phyloP scores from a whole-genome alignment of 2,329 filamentous ascomycete genomes.

The Monilinia aucupariae region DNA sequence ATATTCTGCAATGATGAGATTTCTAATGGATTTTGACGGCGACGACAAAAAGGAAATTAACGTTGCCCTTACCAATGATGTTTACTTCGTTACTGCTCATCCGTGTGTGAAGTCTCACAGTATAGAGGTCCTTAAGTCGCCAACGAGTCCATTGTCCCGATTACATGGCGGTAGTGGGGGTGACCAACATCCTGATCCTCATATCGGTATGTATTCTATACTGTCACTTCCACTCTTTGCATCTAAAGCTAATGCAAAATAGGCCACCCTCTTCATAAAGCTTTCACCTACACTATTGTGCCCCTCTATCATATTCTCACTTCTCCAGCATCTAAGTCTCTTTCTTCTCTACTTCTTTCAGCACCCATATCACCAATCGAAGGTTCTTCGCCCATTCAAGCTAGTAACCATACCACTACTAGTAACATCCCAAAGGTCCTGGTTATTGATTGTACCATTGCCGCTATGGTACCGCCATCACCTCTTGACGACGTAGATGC shows the following conservation, averaged over 20 bases:
- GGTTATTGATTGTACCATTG: constrained; percentile 55
- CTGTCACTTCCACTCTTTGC: background rate
- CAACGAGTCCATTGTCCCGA: constrained; percentile 54
- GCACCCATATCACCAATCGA: constrained; percentile 30
- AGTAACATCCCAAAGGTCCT: constrained; percentile 42
- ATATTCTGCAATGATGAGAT: constrained; percentile 34
- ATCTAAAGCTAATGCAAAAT: constrained; percentile 4
- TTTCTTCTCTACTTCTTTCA: constrained; percentile 29
- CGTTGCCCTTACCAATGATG: constrained; percentile 48
- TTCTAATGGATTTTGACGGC: constrained; percentile 23
- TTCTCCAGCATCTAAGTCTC: constrained; percentile 19
- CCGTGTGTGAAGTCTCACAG: constrained; percentile 56
- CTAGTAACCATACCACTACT: constrained; percentile 36
- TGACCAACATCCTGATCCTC: constrained; percentile 7
- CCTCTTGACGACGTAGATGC: background rate
- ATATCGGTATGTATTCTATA: constrained; percentile 4
- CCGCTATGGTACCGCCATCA: constrained; percentile 28
- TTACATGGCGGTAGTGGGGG: constrained; percentile 39
- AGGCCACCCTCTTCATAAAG: constrained; percentile 61
- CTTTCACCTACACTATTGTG: constrained; percentile 54
- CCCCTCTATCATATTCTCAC: constrained; percentile 52
- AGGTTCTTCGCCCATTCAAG: constrained; percentile 22
- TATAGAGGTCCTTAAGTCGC: constrained; percentile 54
- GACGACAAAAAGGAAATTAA: constrained; percentile 28
- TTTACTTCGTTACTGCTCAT: constrained; percentile 61